Conservation (phyloP, 176 grass and related monocot species). For the Ampelocalamus luodianensis region DNA sequence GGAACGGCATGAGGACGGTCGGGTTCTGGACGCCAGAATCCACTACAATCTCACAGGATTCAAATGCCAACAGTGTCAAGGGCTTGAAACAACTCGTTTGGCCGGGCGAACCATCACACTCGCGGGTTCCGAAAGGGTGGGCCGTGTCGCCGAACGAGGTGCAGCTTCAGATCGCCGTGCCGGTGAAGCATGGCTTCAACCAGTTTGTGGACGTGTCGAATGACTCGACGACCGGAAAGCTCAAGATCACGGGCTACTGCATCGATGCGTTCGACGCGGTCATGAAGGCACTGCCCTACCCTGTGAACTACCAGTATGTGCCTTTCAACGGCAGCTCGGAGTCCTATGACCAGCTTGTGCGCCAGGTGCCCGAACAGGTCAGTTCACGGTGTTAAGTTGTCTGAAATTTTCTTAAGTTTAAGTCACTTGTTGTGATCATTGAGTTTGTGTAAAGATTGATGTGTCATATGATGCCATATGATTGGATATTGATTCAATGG, state of each 20-base stretch:
- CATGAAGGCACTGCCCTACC: conserved; percentile 53
- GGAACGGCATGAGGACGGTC: conserved; percentile 47
- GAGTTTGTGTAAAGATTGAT: too few relatives aligned
- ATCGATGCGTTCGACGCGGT: conserved; percentile 70
- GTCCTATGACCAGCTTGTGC: conserved; percentile 55
- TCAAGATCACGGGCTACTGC: conserved; percentile 61
- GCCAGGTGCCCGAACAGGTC: conserved; percentile 42
- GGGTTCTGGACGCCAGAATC: conserved; percentile 63
- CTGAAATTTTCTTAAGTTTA: too few relatives aligned
- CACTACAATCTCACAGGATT: conserved; percentile 26
- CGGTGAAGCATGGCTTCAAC: conserved; percentile 65
- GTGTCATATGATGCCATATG: too few relatives aligned
- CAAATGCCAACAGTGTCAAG: background rate
- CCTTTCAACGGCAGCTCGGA: background rate
- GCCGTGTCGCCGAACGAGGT: conserved; percentile 40
- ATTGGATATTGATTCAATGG: too few relatives aligned
- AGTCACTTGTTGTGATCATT: too few relatives aligned
- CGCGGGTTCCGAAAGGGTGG: conserved; percentile 59
- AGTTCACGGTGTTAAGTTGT: too few relatives aligned
- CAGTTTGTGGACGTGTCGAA: conserved; percentile 55
- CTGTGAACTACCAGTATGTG: conserved; percentile 40
- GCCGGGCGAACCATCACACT: conserved; percentile 31
- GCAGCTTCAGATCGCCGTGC: conserved; percentile 57
- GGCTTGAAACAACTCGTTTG: conserved; percentile 52
- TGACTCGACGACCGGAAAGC: background rate